Evolutionary conservation across 495 filamentous ascomycete species (phyloP).

Genomic region (Hyaloscypha variabilis): DNA sequence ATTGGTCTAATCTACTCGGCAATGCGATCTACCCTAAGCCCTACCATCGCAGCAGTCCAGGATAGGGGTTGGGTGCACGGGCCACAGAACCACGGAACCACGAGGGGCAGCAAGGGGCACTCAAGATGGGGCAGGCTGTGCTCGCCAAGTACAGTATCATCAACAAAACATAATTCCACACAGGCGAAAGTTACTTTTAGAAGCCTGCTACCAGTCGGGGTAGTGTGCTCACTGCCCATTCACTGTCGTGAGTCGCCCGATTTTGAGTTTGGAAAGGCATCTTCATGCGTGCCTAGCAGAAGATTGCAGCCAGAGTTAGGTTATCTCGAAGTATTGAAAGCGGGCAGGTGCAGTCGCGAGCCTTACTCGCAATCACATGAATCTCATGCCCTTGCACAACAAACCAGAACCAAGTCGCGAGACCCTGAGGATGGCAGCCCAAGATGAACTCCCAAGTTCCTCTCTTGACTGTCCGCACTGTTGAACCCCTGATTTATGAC

Average conservation of each 20-base stretch:
- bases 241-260: background rate
- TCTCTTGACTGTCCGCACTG: background rate
- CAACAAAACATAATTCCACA: background rate
- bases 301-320: background rate
- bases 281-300: background rate
- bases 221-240: background rate
- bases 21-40: slow-evolving; percentile 18
- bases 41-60: slow-evolving; percentile 1
- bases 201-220: background rate
- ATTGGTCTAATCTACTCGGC: slow-evolving; percentile 15
- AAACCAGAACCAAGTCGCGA: background rate
- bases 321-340: background rate
- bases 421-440: background rate
- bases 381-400: background rate
- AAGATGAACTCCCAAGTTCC: background rate
- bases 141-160: background rate
- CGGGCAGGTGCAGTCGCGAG: background rate
- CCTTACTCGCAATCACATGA: background rate
- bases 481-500: background rate
- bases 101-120: background rate
- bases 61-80: background rate
- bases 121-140: background rate
- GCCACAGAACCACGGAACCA: background rate
- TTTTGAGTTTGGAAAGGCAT: slow-evolving; percentile 21
- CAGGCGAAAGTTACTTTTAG: background rate